Conservation (phyloP, 139 green algal species). For the Picochlorum sp. region DNA sequence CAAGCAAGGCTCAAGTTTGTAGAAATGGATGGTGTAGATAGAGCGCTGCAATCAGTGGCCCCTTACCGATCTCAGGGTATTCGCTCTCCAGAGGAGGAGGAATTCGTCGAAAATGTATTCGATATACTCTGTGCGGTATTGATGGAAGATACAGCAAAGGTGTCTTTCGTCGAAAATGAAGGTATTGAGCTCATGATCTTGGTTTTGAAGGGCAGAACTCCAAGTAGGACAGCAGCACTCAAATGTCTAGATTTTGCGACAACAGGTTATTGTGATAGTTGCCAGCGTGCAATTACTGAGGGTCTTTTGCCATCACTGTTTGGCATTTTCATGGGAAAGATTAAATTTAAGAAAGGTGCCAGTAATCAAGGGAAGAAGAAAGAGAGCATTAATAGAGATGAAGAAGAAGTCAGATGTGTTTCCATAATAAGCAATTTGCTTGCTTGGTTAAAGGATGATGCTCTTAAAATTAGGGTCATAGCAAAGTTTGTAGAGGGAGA, state of each 20-base stretch:
- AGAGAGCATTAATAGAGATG: slow-evolving; percentile 33
- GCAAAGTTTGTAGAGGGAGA: slow-evolving; percentile 96
- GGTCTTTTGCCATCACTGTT: slow-evolving; percentile 80
- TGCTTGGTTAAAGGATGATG: slow-evolving; percentile 11
- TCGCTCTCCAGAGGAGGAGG: slow-evolving; percentile 48
- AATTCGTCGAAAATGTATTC: slow-evolving; percentile 85
- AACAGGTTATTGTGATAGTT: slow-evolving; percentile 48
- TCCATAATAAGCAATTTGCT: slow-evolving; percentile 71
- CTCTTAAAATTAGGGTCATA: slow-evolving; percentile 56
- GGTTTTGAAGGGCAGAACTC: slow-evolving; percentile 66
- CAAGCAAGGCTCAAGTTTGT: neutral
- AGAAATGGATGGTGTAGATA: neutral
- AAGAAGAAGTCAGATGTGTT: slow-evolving; percentile 81
- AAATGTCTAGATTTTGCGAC: slow-evolving; percentile 84
- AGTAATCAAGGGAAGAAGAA: slow-evolving; percentile 10
- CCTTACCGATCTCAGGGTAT: slow-evolving; percentile 25
- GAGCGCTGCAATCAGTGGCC: neutral
- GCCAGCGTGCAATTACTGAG: slow-evolving; percentile 52
- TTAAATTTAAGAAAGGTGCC: slow-evolving; percentile 24
- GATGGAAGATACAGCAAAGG: slow-evolving; percentile 53
- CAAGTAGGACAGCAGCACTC: slow-evolving; percentile 55
- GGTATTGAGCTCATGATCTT: slow-evolving; percentile 89
- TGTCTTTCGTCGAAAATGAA: slow-evolving; percentile 43
- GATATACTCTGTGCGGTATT: slow-evolving; percentile 72
- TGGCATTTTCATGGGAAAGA: slow-evolving; percentile 89